Percentiles rank a stretch among this genome's conserved stretches.
Conservation (phyloP, 805 yeast genomes). For the Candida easanensis region DNA sequence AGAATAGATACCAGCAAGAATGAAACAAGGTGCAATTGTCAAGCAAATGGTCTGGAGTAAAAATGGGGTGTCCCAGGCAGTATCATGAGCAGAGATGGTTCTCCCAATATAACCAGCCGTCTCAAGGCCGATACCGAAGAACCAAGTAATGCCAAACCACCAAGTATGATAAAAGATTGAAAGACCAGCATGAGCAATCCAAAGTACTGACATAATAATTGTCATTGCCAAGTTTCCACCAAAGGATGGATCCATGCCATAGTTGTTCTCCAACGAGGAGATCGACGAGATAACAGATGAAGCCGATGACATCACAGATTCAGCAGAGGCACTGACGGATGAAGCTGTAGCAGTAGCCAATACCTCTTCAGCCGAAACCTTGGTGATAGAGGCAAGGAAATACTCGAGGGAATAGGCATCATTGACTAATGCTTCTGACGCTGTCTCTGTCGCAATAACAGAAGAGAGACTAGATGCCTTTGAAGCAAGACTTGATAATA, state of each 20-base stretch:
- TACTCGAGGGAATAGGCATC: background rate
- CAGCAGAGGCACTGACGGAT: background rate
- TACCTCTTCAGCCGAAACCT: background rate
- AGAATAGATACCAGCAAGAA: conserved; percentile 82
- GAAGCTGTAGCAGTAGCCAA: background rate
- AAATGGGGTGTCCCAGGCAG: conserved; percentile 32
- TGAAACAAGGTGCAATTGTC: conserved; percentile 78
- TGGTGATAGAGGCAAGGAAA: background rate
- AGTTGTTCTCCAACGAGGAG: background rate
- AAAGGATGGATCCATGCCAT: background rate
- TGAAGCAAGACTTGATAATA: background rate
- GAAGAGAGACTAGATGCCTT: background rate
- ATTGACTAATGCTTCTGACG: background rate
- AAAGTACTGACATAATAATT: conserved; percentile 41
- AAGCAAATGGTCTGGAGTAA: conserved; percentile 64
- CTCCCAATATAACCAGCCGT: conserved; percentile 68
- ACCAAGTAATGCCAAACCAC: conserved; percentile 66
- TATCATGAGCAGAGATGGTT: conserved; percentile 40
- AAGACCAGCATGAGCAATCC: conserved; percentile 39
- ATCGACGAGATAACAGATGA: background rate
- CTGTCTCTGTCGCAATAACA: background rate
- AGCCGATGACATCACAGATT: background rate
- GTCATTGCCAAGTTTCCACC: background rate
- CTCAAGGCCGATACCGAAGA: conserved; percentile 57
- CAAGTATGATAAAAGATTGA: conserved; percentile 49